These are phyloP conservation scores for Clavaria fumosa DNA, from an alignment of 768 basidiomycete genomes.

Conservation along the genomic window DNA sequence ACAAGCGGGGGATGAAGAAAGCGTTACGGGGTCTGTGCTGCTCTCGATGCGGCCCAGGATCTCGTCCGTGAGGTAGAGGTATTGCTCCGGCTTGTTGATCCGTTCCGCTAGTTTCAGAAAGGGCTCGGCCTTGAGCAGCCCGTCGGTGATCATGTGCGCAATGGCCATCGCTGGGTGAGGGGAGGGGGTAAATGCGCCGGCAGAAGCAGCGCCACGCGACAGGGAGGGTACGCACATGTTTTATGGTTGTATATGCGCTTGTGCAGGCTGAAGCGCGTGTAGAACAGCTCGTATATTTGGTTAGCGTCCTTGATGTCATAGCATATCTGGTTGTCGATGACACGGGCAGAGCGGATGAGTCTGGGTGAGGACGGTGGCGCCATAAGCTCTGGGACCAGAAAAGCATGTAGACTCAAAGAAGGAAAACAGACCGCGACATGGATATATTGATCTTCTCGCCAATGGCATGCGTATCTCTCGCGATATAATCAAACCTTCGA, in stretches of 20 bases:
- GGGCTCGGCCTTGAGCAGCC: constrained; percentile 49
- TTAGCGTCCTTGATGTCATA: constrained; percentile 75
- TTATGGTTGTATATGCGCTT: constrained; percentile 77
- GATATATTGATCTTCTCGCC: constrained; percentile 45
- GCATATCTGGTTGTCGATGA: constrained; percentile 60
- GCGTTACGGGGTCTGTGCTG: constrained; percentile 33
- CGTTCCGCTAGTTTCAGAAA: constrained; percentile 41
- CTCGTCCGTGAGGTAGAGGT: constrained; percentile 51
- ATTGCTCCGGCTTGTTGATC: constrained; percentile 42
- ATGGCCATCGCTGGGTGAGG: constrained; percentile 48
- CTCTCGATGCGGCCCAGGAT: constrained; percentile 47
- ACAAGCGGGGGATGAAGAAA: constrained; percentile 62
- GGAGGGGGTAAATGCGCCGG: background rate
- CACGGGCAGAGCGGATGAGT: constrained; percentile 58
- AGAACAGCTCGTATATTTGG: constrained; percentile 57
- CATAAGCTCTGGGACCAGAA: background rate
- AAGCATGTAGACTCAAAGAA: background rate
- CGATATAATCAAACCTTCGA: constrained; percentile 81
- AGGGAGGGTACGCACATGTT: constrained; percentile 30
- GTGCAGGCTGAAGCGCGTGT: constrained; percentile 64
- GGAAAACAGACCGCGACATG: constrained; percentile 26
- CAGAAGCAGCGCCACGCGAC: background rate
- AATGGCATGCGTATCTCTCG: constrained; percentile 56
- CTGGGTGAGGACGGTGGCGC: constrained; percentile 20
- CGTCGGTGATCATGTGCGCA: constrained; percentile 78